Percentiles rank a stretch among this genome's conserved stretches.
Evolutionary conservation across 2,329 filamentous ascomycete genomes (phyloP).

Genomic region (Fusarium albidum): DNA sequence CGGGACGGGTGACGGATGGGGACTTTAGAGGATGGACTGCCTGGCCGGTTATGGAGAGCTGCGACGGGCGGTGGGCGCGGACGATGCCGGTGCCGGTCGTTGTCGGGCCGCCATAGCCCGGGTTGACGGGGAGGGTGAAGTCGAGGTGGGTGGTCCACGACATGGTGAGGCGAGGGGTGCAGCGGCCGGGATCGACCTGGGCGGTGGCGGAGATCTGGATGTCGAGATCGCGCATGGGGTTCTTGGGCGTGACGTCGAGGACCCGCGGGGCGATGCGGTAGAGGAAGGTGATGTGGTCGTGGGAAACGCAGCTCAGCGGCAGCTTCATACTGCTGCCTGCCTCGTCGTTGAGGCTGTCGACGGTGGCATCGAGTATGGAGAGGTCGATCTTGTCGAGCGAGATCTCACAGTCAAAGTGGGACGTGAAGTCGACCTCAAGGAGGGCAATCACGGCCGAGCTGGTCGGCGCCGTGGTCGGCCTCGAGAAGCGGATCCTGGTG

Average conservation of each 20-base stretch:
- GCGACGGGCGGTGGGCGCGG: slow-evolving; percentile 68
- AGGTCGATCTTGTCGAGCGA: slow-evolving; percentile 67
- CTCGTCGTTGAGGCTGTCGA: slow-evolving; percentile 64
- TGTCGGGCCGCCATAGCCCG: slow-evolving; percentile 66
- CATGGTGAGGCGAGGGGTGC: slow-evolving; percentile 69
- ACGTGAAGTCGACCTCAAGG: slow-evolving; percentile 77
- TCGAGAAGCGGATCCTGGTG: slow-evolving; percentile 76
- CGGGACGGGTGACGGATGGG: slow-evolving; percentile 65
- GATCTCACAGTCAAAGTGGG: slow-evolving; percentile 73
- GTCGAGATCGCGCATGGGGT: slow-evolving; percentile 60
- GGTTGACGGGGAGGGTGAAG: slow-evolving; percentile 72
- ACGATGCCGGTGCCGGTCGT: slow-evolving; percentile 63
- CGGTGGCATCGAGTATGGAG: slow-evolving; percentile 62
- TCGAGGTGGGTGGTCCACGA: slow-evolving; percentile 75
- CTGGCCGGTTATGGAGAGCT: slow-evolving; percentile 67
- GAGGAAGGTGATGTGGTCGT: slow-evolving; percentile 79
- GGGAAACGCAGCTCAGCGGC: slow-evolving; percentile 69
- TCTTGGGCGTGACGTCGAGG: slow-evolving; percentile 55
- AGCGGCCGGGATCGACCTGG: slow-evolving; percentile 62
- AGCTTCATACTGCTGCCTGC: slow-evolving; percentile 58
- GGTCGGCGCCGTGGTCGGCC: slow-evolving; percentile 65
- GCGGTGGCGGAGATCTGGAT: slow-evolving; percentile 69
- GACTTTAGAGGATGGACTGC: slow-evolving; percentile 64
- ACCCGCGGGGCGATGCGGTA: slow-evolving; percentile 69
- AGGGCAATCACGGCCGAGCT: slow-evolving; percentile 72